Base-by-base conservation (phyloP, 2,329 filamentous ascomycete genomes). In the Chaetomiaceae sp. region DNA sequence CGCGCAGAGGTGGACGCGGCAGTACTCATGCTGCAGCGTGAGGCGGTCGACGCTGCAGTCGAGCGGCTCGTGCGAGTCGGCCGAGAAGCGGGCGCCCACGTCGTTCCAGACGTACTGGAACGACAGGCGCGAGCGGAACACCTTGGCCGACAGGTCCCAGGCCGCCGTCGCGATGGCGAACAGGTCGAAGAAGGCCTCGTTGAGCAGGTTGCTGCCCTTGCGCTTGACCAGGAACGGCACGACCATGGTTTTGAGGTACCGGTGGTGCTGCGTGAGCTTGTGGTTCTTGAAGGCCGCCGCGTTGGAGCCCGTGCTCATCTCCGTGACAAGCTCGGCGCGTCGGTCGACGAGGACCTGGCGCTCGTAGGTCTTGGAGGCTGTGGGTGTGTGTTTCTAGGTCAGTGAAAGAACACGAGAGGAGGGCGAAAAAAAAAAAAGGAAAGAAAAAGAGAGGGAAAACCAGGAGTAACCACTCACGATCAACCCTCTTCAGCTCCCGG, bases 1-100 rank as follows among this genome's bases (percentile, higher is more conserved):
- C 5, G 77, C 73, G 23, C 77, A 74, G 2, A 80, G 68, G 47
- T 74, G 73, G n/a, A 82, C 63, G 5, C 77, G 73, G 65, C 69
- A 74, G 58, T 79, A 76, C 58, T 70, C 70, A 5, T 69, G 65
- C 65, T 79, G 76, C 17, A 81, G 63, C 45, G 72, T 66, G 48
- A 68, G 62, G 0, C 70, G 66, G 31, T 73, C 67, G 23, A 66
- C 58, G 31, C 61, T 56, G 20, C 69, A 68, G 63, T 77, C 76
- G 54, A 77, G 48, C 56, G 71, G 40, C 67, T 64, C 72, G 77
- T 82, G 56, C 2, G 66, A 70, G 57, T 75, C 68, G 51, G 68
- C 68, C 14, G 64, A 70, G 67, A 77, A 81, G 58, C 74, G 76
- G 51, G 65, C 63, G 52, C 72, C 71, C 9, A 74, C 72, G 51